Conservation (phyloP, 345 rosid species). For the Lumnitzera racemosa region DNA sequence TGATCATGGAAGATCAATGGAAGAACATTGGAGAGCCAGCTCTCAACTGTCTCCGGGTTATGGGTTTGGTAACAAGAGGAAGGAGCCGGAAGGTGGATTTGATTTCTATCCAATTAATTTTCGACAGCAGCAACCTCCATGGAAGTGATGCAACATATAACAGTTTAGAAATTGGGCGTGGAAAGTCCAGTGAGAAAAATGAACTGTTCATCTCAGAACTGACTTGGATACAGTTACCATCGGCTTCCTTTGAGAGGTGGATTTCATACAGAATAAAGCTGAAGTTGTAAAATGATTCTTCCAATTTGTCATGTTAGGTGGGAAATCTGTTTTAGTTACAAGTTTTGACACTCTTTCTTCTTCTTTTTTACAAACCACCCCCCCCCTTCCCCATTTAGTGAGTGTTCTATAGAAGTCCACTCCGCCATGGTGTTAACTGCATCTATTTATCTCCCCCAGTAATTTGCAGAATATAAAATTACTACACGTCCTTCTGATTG, state of each 20-base stretch:
- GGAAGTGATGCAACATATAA: constrained; percentile 37
- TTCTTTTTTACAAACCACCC: constrained; percentile 17
- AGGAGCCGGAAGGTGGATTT: constrained; percentile 82
- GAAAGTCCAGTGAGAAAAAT: constrained; percentile 14
- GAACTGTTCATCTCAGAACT: constrained; percentile 17
- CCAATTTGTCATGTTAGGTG: constrained; percentile 22
- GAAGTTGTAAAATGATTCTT: constrained; percentile 12
- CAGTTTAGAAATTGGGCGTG: neutral
- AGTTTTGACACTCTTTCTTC: constrained; percentile 27
- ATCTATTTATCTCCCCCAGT: no score
- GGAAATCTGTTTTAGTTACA: constrained; percentile 30
- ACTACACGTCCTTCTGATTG: no score
- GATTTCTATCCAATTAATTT: constrained; percentile 33
- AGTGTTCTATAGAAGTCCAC: constrained; percentile 32
- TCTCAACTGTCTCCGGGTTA: constrained; percentile 56
- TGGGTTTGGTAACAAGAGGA: constrained; percentile 62
- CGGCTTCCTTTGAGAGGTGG: constrained; percentile 23
- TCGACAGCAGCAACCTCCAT: constrained; percentile 57
- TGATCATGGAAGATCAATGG: constrained; percentile 38
- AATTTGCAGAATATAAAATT: no score
- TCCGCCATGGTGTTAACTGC: constrained; percentile 26
- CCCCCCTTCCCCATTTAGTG: constrained; percentile 14
- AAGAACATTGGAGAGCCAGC: constrained; percentile 48
- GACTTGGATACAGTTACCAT: constrained; percentile 12
- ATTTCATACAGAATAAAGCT: constrained; percentile 35